Conservation (phyloP, 257 asterid species). For the Plantago ovata region DNA sequence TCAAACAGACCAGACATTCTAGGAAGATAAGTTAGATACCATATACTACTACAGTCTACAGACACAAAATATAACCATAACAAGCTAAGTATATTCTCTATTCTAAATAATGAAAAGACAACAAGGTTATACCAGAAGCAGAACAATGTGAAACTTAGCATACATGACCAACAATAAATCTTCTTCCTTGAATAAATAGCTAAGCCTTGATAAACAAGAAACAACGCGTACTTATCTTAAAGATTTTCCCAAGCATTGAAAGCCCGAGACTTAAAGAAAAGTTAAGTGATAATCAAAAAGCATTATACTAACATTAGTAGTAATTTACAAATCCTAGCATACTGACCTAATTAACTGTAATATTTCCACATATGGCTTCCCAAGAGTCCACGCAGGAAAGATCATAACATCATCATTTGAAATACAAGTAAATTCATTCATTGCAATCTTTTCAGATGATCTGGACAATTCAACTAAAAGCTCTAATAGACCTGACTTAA, state of each 20-base stretch:
- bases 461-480: too few species aligned
- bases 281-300: not conserved
- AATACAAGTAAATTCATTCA: too few species aligned
- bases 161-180: not conserved
- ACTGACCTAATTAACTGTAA: not conserved
- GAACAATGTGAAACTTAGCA: not conserved
- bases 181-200: too few species aligned
- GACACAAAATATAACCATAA: not conserved
- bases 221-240: too few species aligned
- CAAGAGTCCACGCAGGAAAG: not conserved
- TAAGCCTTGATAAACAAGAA: too few species aligned
- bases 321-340: not conserved
- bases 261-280: not conserved
- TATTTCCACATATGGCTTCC: not conserved
- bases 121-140: not conserved
- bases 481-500: too few species aligned
- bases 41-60: not conserved
- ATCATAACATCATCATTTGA: too few species aligned
- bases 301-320: not conserved
- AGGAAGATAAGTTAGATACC: conserved; percentile 2
- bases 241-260: too few species aligned
- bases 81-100: not conserved
- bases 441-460: too few species aligned
- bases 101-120: not conserved
- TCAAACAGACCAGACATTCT: not conserved